Conservation (phyloP, 768 basidiomycete genomes). For the Dictyophora rubrovolvata region DNA sequence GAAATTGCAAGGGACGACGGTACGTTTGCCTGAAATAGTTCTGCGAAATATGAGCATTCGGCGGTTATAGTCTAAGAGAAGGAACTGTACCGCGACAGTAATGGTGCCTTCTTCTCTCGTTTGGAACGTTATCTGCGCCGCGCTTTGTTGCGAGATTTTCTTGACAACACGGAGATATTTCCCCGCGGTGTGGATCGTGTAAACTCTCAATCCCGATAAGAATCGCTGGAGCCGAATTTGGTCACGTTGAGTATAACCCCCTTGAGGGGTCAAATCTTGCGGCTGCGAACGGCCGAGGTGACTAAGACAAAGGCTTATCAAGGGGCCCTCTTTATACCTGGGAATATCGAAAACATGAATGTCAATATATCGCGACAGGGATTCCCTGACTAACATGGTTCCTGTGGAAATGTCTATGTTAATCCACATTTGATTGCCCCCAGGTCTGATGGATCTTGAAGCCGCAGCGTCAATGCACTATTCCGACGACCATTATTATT, state of each 20-base stretch:
- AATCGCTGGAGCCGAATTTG: slow-evolving; percentile 46
- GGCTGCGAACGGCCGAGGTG: slow-evolving; percentile 29
- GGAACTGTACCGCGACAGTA: slow-evolving; percentile 12
- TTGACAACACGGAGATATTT: slow-evolving; percentile 50
- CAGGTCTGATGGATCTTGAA: slow-evolving; percentile 49
- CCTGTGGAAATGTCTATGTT: slow-evolving; percentile 75
- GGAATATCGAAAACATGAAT: neutral
- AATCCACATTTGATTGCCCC: slow-evolving; percentile 50
- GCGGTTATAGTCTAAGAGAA: neutral
- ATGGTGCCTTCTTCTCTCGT: slow-evolving; percentile 40
- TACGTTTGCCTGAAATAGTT: slow-evolving; percentile 48
- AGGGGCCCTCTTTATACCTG: slow-evolving; percentile 46
- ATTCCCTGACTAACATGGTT: slow-evolving; percentile 34
- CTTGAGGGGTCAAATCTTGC: slow-evolving; percentile 29
- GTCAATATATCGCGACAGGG: neutral
- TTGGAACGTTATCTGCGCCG: slow-evolving; percentile 43
- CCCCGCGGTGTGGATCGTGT: slow-evolving; percentile 27
- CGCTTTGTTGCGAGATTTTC: slow-evolving; percentile 44
- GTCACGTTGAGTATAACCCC: slow-evolving; percentile 39
- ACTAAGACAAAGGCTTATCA: slow-evolving; percentile 50
- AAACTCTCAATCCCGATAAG: slow-evolving; percentile 41
- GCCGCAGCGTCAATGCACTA: too few species aligned
- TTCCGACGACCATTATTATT: too few species aligned
- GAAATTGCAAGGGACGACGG: slow-evolving; percentile 45
- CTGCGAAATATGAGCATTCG: neutral